These are phyloP conservation scores for Wickerhamiella parazyma DNA, from an alignment of 805 yeast genomes.

Conservation along the genomic window DNA sequence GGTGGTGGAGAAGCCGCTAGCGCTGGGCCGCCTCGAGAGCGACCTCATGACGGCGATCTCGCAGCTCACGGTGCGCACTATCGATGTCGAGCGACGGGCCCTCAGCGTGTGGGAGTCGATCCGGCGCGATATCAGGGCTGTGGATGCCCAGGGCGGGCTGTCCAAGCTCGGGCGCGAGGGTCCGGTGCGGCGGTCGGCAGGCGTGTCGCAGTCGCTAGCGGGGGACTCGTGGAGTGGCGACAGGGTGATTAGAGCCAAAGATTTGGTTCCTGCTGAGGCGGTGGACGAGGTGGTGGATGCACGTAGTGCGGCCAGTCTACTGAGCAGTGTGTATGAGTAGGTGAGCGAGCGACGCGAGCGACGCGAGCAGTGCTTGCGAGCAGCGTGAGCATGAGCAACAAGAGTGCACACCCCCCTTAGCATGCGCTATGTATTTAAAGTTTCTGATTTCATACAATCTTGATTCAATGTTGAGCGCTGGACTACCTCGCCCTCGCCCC, in stretches of 20 bases:
- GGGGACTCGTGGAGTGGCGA: conserved; percentile 55
- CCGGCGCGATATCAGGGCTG: conserved; percentile 57
- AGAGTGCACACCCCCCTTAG: too few relatives aligned
- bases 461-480: too few relatives aligned
- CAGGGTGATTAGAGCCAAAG: conserved; percentile 31
- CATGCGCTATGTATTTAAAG: too few relatives aligned
- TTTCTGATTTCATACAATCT: too few relatives aligned
- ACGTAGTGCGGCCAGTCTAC: conserved; percentile 63
- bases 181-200: conserved; percentile 30
- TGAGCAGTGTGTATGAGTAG: conserved; percentile 33
- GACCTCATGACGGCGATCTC: conserved; percentile 43
- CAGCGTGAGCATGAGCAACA: too few relatives aligned
- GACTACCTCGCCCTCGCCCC: too few relatives aligned
- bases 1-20: conserved; percentile 54
- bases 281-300: conserved; percentile 48
- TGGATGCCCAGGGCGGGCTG: conserved; percentile 67
- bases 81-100: conserved; percentile 76
- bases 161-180: conserved; percentile 69
- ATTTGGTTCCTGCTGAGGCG: conserved; percentile 11
- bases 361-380: too few relatives aligned
- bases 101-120: conserved; percentile 58
- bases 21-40: conserved; percentile 43
- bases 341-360: too few relatives aligned
- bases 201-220: conserved; percentile 34
- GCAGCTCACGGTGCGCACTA: conserved; percentile 50